Evolutionary conservation across 768 basidiomycete species (phyloP), one percentile per base, ranked within the genome.

Genomic region (Lactifluus volemus): DNA sequence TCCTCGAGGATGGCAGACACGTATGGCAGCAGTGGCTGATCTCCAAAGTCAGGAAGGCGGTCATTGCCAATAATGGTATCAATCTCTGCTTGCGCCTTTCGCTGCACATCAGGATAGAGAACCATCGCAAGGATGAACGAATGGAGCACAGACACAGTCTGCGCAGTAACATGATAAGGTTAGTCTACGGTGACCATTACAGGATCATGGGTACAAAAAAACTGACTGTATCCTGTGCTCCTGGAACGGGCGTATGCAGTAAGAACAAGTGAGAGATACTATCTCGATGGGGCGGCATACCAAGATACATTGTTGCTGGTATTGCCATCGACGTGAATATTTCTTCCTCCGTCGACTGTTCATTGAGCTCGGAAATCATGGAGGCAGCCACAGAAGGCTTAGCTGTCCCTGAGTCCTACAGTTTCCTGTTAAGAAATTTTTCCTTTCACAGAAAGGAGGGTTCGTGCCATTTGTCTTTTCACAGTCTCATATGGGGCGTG

Each of bases 91-190:
- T 72, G 72, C 4, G 69, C 69, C 29, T 58, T 64, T 6, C 38
- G 47, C 39, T 68, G 69, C 5, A 70, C 63, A 8, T 67, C 65
- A 1, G 70, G 71, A 58, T 63, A 63, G 34, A 68, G 63, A 3
- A 66, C 57, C 69, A 70, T 71, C 5, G 71, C 72, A 2, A 73
- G 64, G 64, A 70, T 53, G 63, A 71, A 68, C 0, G 70, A 61
- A 10, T 57, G 52, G 19, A 70, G 49, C 5, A 63, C 57, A 21
- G 70, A 65, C 41, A 67, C 58, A 4, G 69, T 68, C 69, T 68
- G 42, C 15, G 17, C 15, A 4, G 14, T 4, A 9, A 19, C 17
- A 55, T 3, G 17, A 34, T 38, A 9, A 5, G 19, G 14, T 60
- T 21, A 41, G 36, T 32, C 45, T 48, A 30, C n/a, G n/a, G n/a